Evolutionary conservation across 192 early-diverging fungal genomes (phyloP).

Genomic region (Neocallimastix lanati): DNA sequence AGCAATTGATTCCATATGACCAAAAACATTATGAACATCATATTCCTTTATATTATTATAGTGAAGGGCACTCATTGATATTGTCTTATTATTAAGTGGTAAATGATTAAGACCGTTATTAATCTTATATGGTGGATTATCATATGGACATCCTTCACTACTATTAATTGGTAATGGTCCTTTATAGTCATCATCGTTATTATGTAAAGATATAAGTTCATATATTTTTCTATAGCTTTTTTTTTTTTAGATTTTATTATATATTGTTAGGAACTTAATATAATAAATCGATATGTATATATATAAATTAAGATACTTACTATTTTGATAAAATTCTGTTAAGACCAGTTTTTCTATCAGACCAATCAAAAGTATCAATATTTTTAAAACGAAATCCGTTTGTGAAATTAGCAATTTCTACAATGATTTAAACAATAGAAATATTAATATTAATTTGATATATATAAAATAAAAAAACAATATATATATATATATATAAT

Average conservation of each 20-base stretch:
- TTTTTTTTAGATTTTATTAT: neutral
- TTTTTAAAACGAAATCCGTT: neutral
- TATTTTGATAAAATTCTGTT: neutral
- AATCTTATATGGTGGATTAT: constrained; percentile 21
- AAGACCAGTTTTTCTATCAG: neutral
- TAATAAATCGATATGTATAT: neutral
- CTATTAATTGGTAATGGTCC: neutral
- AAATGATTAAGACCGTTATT: constrained; percentile 18
- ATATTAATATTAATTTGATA: no score
- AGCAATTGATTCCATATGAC: constrained; percentile 32
- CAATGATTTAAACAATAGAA: no score
- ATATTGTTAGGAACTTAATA: no score
- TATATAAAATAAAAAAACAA: no score
- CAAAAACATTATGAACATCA: constrained; percentile 40
- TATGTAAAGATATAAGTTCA: neutral
- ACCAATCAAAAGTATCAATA: neutral
- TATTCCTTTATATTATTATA: constrained; percentile 25
- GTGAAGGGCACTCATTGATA: constrained; percentile 24
- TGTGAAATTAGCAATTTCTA: neutral
- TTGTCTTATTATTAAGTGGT: constrained; percentile 17
- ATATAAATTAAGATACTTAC: neutral
- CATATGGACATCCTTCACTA: neutral
- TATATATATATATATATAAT: no score
- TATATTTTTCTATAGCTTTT: neutral
- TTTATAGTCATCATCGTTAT: neutral